Conservation (phyloP, 2,329 filamentous ascomycete genomes). For the Diaporthe helianthi region DNA sequence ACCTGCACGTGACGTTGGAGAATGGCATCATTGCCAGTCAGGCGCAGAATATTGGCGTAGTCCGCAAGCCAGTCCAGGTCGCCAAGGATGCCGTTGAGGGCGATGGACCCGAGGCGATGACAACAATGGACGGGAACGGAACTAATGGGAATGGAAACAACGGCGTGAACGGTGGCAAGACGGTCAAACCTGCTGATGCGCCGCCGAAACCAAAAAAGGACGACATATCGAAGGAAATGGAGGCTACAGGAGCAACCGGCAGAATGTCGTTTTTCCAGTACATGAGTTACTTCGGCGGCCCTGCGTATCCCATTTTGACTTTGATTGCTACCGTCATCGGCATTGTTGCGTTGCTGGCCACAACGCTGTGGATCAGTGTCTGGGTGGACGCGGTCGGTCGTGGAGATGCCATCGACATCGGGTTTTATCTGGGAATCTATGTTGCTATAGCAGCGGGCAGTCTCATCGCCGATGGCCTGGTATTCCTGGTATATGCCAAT, state of each 20-base stretch:
- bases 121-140: conserved; percentile 35
- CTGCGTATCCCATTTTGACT: conserved; percentile 50
- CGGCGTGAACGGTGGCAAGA: conserved; percentile 39
- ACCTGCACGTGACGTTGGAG: conserved; percentile 54
- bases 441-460: conserved; percentile 53
- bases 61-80: conserved; percentile 53
- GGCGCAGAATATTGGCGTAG: conserved; percentile 54
- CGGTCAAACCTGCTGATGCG: conserved; percentile 45
- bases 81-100: conserved; percentile 46
- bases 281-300: conserved; percentile 58
- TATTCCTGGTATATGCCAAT: conserved; percentile 57
- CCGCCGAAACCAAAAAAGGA: conserved; percentile 50
- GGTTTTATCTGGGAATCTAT: conserved; percentile 62
- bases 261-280: conserved; percentile 55
- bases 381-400: conserved; percentile 60
- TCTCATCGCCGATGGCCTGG: conserved; percentile 50
- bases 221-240: conserved; percentile 56
- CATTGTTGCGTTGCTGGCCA: conserved; percentile 51
- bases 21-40: conserved; percentile 51
- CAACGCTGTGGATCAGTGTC: conserved; percentile 57
- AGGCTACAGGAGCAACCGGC: conserved; percentile 52
- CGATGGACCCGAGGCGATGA: conserved; percentile 29
- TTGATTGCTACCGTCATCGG: conserved; percentile 49
- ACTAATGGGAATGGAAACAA: conserved; percentile 36
- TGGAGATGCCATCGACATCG: conserved; percentile 51